Evolutionary conservation across 108 stramenopile genomes (phyloP), one percentile per base, ranked within the genome.

Genomic region (Conticribra weissflogii): DNA sequence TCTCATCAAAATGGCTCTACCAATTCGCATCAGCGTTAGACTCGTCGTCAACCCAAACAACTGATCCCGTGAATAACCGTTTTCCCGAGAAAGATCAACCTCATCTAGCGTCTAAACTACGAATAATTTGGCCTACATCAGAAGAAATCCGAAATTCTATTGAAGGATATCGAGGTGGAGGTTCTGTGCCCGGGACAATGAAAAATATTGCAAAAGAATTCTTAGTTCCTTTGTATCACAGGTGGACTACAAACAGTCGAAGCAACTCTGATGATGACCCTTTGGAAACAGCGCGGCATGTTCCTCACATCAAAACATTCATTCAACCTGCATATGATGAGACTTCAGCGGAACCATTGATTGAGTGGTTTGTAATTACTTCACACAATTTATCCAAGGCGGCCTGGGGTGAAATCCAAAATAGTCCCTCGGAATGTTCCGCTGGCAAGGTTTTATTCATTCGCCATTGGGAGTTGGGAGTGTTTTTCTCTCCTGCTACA

Each of bases 361-460:
- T 90, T 62, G 75, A 83, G 25, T 93, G 88, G 88, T 66, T 86
- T 31, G 58, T 81, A 49, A 29, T 93, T 50, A 67, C 83, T 15
- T 84, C 82, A 46, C 87, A 90, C 64, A 93, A 93, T 68, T 68
- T 93, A 44, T 88, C 86, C 49, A 88, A 83, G 33, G 86, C 87
- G 5, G 92, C 92, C 1, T 88, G 85, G 88, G 92, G 92, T 18
- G 82, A 88, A 62, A 29, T 83, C 3, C 82, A 83, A 54, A 85
- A 84, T 25, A 63, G 63, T 17, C 44, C 81, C 3, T 53, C 54
- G 7, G 36, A 53, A 15, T 7, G 45, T 19, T 29, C 14, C 3
- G 56, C 12, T 29, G 3, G 25, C n/a, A 57, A 72, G 52, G 45
- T 62, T 14, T 56, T 88, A 12, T 78, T 77, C 41, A 64, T 89